A percentile compares a stretch with the other conserved stretches of the same genome.
Evolutionary conservation across 164 flowering plant species (phyloP).

Genomic region (Vitis amurensis): DNA sequence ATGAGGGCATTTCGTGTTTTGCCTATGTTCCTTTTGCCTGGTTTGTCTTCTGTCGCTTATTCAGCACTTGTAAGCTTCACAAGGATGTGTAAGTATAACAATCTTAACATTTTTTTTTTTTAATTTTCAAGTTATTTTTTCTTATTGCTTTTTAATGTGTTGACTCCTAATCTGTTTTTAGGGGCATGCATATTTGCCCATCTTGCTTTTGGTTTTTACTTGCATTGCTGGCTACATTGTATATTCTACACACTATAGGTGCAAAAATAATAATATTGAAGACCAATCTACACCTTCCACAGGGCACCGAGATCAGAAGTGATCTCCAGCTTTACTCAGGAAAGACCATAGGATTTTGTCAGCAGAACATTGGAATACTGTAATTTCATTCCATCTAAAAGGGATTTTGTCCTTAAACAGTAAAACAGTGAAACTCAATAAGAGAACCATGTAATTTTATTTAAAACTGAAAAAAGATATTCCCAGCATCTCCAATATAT

Average conservation of each 20-base stretch:
- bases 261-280: too few species aligned
- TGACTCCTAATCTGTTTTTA: not conserved
- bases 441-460: too few species aligned
- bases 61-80: slow-evolving; percentile 49
- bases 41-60: slow-evolving; percentile 47
- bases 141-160: not conserved
- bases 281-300: too few species aligned
- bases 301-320: too few species aligned
- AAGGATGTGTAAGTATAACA: slow-evolving; percentile 64
- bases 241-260: not conserved
- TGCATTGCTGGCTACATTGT: not conserved
- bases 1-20: slow-evolving; percentile 77
- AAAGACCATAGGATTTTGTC: too few species aligned
- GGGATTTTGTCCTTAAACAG: too few species aligned
- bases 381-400: too few species aligned
- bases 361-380: too few species aligned
- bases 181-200: not conserved
- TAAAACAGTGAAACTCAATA: too few species aligned
- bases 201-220: not conserved
- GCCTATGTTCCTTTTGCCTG: slow-evolving; percentile 88
- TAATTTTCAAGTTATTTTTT: not conserved
- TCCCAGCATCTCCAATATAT: too few species aligned
- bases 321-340: too few species aligned
- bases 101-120: not conserved
- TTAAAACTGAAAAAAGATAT: too few species aligned